Evolutionary conservation across 805 yeast species (phyloP).

Genomic region (Yarrowia sp.): DNA sequence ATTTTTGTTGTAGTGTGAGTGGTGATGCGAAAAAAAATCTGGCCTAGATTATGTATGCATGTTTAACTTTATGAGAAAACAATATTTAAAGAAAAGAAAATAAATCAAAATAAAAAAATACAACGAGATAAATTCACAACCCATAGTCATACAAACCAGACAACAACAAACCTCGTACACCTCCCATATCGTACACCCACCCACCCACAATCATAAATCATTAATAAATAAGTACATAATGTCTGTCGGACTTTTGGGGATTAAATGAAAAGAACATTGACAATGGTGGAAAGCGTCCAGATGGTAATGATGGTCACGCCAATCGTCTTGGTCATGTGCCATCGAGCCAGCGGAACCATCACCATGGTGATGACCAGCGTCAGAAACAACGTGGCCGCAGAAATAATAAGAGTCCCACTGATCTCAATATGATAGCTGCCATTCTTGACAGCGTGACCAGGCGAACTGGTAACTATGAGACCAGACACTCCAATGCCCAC

Average conservation of each 20-base stretch:
- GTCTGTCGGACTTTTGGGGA: slow-evolving; percentile 7
- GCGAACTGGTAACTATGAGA: slow-evolving; percentile 42
- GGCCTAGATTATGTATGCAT: slow-evolving; percentile 9
- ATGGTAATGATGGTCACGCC: slow-evolving; percentile 43
- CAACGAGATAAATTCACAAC: too few relatives aligned
- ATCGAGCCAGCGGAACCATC: slow-evolving; percentile 43
- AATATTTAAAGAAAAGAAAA: too few relatives aligned
- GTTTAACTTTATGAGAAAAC: neutral
- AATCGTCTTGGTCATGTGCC: slow-evolving; percentile 42
- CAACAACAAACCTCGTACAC: too few relatives aligned
- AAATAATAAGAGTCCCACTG: slow-evolving; percentile 42
- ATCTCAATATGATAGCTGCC: slow-evolving; percentile 37
- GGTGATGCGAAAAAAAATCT: neutral
- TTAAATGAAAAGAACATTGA: slow-evolving; percentile 33
- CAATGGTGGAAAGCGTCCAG: slow-evolving; percentile 44
- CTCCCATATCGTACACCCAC: too few relatives aligned
- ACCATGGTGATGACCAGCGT: slow-evolving; percentile 42
- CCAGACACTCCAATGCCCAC: slow-evolving; percentile 82
- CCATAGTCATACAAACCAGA: too few relatives aligned
- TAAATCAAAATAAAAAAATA: too few relatives aligned
- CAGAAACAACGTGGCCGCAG: slow-evolving; percentile 43
- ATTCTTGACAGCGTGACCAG: slow-evolving; percentile 22
- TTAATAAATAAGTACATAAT: slow-evolving; percentile 13
- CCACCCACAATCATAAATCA: slow-evolving; percentile 1
- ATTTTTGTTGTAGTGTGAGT: neutral